Evolutionary conservation across 2,329 filamentous ascomycete genomes (phyloP), one percentile per base, ranked within the genome.

Genomic region (Xylaria sp.): DNA sequence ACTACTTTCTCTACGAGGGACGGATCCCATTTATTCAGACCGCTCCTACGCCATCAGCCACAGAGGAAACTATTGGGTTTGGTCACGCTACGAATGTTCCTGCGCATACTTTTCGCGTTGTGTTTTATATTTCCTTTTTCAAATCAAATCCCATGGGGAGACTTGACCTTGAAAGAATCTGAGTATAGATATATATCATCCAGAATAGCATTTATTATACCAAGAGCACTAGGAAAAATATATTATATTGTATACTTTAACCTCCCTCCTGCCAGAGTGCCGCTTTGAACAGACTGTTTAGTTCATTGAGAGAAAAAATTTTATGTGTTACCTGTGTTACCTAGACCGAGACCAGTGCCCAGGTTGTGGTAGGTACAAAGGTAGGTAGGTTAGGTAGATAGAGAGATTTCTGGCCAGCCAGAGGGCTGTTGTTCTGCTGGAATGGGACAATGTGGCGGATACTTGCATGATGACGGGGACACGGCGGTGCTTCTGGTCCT

Each of bases 361-460:
- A 7, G 4, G 21, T 17, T 35, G 47, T 47, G 9, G n/a, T n/a
- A n/a, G n/a, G n/a, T n/a, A n/a, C n/a, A n/a, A n/a, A n/a, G n/a
- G n/a, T n/a, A n/a, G n/a, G n/a, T n/a, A n/a, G n/a, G n/a, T n/a
- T n/a, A n/a, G n/a, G n/a, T n/a, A n/a, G n/a, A n/a, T n/a, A n/a
- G n/a, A n/a, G n/a, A n/a, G n/a, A n/a, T n/a, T n/a, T n/a, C n/a
- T n/a, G n/a, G n/a, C n/a, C n/a, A n/a, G n/a, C n/a, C n/a, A n/a
- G n/a, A n/a, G n/a, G n/a, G n/a, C n/a, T n/a, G n/a, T n/a, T n/a
- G n/a, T 31, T 52, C n/a, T 31, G 23, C 19, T 54, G 25, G 42
- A 47, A 57, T 60, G 56, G 37, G 54, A 21, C 50, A 46, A 57
- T 57, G 52, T 62, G 42, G 51, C 56, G 64, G 61, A 37, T 53